phyloP scores from a whole-genome alignment of 768 basidiomycete genomes.

The Chalciporus piperatus region DNA sequence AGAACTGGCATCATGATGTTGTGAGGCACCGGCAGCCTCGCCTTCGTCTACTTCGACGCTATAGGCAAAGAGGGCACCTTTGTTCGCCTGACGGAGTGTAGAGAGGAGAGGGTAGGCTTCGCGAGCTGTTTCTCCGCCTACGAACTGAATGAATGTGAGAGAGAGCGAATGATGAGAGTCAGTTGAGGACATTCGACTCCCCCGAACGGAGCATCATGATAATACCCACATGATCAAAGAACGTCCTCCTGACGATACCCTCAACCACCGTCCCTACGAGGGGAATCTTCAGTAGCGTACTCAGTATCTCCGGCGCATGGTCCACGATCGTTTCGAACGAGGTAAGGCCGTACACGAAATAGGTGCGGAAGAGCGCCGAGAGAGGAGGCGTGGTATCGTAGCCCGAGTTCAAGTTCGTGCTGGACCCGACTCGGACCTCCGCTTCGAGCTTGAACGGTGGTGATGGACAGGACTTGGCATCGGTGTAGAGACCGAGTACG shows the following conservation, averaged over 20 bases:
- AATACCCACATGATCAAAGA: slow-evolving; percentile 77
- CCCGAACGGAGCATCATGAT: too few species aligned
- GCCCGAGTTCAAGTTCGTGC: background rate
- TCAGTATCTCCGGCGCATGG: slow-evolving; percentile 63
- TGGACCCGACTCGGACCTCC: background rate
- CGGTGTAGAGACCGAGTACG: slow-evolving; percentile 20
- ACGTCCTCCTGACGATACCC: slow-evolving; percentile 69
- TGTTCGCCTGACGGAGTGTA: slow-evolving; percentile 60
- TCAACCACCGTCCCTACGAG: slow-evolving; percentile 62
- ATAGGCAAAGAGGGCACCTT: slow-evolving; percentile 78
- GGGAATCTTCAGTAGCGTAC: slow-evolving; percentile 47
- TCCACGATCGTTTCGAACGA: slow-evolving; percentile 78
- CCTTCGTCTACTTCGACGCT: slow-evolving; percentile 79
- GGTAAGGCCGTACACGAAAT: slow-evolving; percentile 79
- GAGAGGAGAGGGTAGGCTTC: slow-evolving; percentile 64
- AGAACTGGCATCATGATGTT: slow-evolving; percentile 4
- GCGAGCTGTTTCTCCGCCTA: slow-evolving; percentile 80
- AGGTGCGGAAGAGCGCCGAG: slow-evolving; percentile 58
- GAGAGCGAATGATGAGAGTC: background rate
- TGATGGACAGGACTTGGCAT: slow-evolving; percentile 25
- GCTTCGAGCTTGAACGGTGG: slow-evolving; percentile 16
- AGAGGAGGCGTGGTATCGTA: slow-evolving; percentile 24
- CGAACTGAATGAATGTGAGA: slow-evolving; percentile 53
- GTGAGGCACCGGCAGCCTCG: slow-evolving; percentile 37
- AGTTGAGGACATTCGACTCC: background rate